Evolutionary conservation across 2,329 filamentous ascomycete species (phyloP).

Genomic region (Epichloe brachyelytri): DNA sequence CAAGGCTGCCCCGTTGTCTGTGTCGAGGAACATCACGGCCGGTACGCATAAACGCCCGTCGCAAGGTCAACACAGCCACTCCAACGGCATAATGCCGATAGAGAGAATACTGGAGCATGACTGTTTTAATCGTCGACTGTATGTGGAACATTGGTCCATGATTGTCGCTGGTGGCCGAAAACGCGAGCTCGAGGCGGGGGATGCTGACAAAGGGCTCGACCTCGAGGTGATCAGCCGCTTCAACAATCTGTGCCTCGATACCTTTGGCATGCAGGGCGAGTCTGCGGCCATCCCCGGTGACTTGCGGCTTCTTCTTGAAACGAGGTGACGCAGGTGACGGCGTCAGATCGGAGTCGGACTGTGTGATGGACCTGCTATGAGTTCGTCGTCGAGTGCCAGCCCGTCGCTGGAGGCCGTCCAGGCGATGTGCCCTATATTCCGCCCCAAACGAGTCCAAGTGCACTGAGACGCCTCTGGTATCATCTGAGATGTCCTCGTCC

Average conservation of each 20-base stretch:
- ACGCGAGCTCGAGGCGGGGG: slow-evolving; percentile 74
- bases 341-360: slow-evolving; percentile 52
- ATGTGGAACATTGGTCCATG: slow-evolving; percentile 83
- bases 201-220: slow-evolving; percentile 74
- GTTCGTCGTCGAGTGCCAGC: slow-evolving; percentile 52
- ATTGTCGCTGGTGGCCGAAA: slow-evolving; percentile 73
- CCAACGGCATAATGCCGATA: slow-evolving; percentile 86
- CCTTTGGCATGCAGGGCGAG: slow-evolving; percentile 70
- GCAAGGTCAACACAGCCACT: slow-evolving; percentile 64
- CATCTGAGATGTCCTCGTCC: slow-evolving; percentile 69
- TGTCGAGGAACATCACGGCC: slow-evolving; percentile 26
- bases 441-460: slow-evolving; percentile 80
- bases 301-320: slow-evolving; percentile 37
- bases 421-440: slow-evolving; percentile 75
- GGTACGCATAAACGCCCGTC: slow-evolving; percentile 51
- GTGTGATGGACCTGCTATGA: slow-evolving; percentile 56
- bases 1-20: slow-evolving; percentile 18
- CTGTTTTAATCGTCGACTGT: slow-evolving; percentile 64
- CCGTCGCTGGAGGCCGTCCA: slow-evolving; percentile 48
- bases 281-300: slow-evolving; percentile 62
- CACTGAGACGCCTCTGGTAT: slow-evolving; percentile 70
- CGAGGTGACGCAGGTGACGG: slow-evolving; percentile 25
- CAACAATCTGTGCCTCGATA: slow-evolving; percentile 81
- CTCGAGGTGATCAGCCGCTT: slow-evolving; percentile 74
- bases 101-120: slow-evolving; percentile 80